phyloP scores from a whole-genome alignment of 2,329 filamentous ascomycete genomes.

The Aquanectria penicillioides region DNA sequence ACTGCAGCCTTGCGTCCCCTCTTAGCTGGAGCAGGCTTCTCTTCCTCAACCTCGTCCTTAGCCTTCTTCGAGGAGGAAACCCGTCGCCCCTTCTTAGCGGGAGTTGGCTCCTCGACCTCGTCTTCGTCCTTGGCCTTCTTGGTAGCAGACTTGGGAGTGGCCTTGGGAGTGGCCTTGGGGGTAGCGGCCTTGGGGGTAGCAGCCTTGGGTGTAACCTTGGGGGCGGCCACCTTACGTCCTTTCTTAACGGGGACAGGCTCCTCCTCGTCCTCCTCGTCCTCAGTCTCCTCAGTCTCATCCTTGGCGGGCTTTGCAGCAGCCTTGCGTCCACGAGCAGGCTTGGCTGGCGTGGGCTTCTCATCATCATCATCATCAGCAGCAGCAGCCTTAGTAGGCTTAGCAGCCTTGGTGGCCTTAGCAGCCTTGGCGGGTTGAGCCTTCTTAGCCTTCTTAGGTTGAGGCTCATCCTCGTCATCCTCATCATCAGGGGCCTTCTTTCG shows the following conservation, averaged over 20 bases:
- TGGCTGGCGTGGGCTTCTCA: constrained; percentile 17
- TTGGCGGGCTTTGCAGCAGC: constrained; percentile 24
- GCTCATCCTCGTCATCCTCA: constrained; percentile 47
- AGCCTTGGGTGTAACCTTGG: no score
- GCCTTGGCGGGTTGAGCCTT: constrained; percentile 40
- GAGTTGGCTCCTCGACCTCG: constrained; percentile 28
- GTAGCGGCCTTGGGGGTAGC: no score
- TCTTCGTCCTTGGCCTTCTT: not conserved
- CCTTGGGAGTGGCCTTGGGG: no score
- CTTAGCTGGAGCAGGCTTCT: constrained; percentile 41
- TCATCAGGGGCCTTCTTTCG: constrained; percentile 49
- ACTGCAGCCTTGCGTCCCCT: constrained; percentile 31
- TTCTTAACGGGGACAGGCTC: constrained; percentile 26
- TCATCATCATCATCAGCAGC: constrained; percentile 35
- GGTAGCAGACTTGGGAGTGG: not conserved
- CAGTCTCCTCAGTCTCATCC: constrained; percentile 18
- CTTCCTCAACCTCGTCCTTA: constrained; percentile 18
- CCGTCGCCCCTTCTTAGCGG: constrained; percentile 39
- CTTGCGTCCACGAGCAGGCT: constrained; percentile 16
- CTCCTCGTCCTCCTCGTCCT: constrained; percentile 37
- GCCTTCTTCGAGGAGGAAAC: constrained; percentile 1
- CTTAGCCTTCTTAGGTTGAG: constrained; percentile 50
- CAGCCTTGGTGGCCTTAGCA: constrained; percentile 22
- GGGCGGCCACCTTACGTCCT: constrained; percentile 27
- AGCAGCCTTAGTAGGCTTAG: constrained; percentile 26